Conservation (phyloP, 257 asterid genomes). For the Eustoma russellianum region DNA sequence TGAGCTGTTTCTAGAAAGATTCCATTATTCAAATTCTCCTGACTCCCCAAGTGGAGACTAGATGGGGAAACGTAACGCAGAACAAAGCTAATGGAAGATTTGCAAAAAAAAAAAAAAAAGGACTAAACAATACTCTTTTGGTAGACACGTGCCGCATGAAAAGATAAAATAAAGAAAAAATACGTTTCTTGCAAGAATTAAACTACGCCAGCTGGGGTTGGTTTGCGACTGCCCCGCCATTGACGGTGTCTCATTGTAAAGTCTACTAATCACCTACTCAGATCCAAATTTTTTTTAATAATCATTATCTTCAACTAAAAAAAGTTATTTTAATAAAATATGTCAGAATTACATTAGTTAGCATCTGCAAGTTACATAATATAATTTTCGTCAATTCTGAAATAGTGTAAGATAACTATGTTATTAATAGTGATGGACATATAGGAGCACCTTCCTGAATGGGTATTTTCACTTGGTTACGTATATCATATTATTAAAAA, state of each 20-base stretch:
- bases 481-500: too few species aligned
- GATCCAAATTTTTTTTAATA: too few species aligned
- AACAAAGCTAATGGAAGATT: background rate
- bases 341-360: constrained; percentile 3
- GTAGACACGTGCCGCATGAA: constrained; percentile 14
- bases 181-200: constrained; percentile 23
- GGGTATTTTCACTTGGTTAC: too few species aligned
- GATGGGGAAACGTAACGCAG: constrained; percentile 5
- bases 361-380: background rate
- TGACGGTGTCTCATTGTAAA: constrained; percentile 12
- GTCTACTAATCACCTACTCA: constrained; percentile 12
- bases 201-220: constrained; percentile 18
- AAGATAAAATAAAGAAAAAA: background rate
- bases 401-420: too few species aligned
- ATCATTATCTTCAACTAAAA: constrained; percentile 4
- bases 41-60: constrained; percentile 32
- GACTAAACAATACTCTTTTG: background rate
- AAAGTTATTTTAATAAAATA: background rate
- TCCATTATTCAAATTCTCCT: constrained; percentile 13
- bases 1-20: constrained; percentile 17
- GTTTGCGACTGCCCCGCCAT: constrained; percentile 17
- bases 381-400: too few species aligned
- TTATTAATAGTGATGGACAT: too few species aligned
- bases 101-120: background rate
- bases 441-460: too few species aligned